Conservation (phyloP, 2,329 filamentous ascomycete genomes). For the Hymenoscyphus fraxineus region DNA sequence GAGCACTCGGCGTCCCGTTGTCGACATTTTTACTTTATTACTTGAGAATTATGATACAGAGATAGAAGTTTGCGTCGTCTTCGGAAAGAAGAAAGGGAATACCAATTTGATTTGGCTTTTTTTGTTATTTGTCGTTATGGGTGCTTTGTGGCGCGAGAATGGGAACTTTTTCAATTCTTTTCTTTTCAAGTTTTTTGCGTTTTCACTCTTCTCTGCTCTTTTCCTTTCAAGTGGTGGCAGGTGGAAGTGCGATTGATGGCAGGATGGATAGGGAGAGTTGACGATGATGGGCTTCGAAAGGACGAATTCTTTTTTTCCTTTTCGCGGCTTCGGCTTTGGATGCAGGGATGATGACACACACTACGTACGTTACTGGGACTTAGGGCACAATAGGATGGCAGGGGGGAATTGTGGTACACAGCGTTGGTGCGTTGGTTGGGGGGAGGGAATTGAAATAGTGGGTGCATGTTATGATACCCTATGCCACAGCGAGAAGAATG, state of each 20-base stretch:
- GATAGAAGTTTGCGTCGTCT: slow-evolving; percentile 31
- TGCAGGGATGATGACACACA: slow-evolving; percentile 8
- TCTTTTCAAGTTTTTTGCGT: background rate
- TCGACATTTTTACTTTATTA: slow-evolving; percentile 8
- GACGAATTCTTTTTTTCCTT: background rate
- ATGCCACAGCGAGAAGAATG: slow-evolving; percentile 17
- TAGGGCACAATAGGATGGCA: slow-evolving; percentile 6
- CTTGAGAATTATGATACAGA: slow-evolving; percentile 25
- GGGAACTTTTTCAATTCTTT: slow-evolving; percentile 7
- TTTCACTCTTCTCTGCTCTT: slow-evolving; percentile 6
- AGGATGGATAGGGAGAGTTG: background rate
- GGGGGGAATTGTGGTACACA: background rate
- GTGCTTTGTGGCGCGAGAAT: slow-evolving; percentile 18
- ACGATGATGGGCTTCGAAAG: background rate
- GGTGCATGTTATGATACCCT: slow-evolving; percentile 27
- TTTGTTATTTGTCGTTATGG: slow-evolving; percentile 8
- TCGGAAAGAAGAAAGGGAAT: slow-evolving; percentile 29
- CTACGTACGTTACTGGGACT: background rate
- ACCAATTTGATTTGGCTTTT: slow-evolving; percentile 33
- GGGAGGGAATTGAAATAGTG: background rate
- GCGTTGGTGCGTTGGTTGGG: background rate
- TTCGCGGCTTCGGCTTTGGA: slow-evolving; percentile 11
- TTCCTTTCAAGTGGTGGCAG: background rate
- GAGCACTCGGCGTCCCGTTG: slow-evolving; percentile 19
- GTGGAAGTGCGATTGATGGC: background rate